Evolutionary conservation across 176 grass and related monocot species (phyloP), one percentile per base, ranked within the genome.

Genomic region (Tillandsia leiboldiana): DNA sequence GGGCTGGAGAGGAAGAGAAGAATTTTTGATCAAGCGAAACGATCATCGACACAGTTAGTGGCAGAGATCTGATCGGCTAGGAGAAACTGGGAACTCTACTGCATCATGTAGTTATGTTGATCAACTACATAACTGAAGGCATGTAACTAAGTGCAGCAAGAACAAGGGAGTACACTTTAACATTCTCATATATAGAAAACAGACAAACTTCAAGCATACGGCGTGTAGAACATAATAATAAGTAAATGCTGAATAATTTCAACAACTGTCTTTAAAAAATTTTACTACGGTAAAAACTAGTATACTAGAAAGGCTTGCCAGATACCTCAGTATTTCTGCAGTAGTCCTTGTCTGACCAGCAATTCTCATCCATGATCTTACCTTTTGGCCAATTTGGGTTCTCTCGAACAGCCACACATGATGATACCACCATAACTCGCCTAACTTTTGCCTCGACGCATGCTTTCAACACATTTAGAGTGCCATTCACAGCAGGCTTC

Each of bases 351-450:
- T 96, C 85, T 0, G 91, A 91, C 91, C 88, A 91, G 48, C 72
- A 82, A 12, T 70, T 67, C 29, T 96, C 87, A 66, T 91, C 91
- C 26, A 83, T 67, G 61, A 77, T 71, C 69, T 78, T 81, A 64
- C 54, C 82, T 8, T 26, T 54, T 54, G 70, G 87, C 74, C 72
- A 80, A 54, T 26, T 50, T 15, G 91, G 82, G 69, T 86, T 84
- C 58, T 75, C 18, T 54, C 3, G 3, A 11, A 96, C 67, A 13
- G 85, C 84, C 71, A 15, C 74, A 3, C 11, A 20, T 63, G 87
- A 91, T 51, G 87, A 96, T 63, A 86, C 87, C 50, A 91, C 82
- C 1, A 96, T 74, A 24, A 96, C 79, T 66, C 85, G 59, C 54
- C 84, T 82, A 63, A 83, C 77, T 52, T 76, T 75, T 9, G 72